phyloP scores from a whole-genome alignment of 495 filamentous ascomycete genomes.

The Penicillium flavigenum region DNA sequence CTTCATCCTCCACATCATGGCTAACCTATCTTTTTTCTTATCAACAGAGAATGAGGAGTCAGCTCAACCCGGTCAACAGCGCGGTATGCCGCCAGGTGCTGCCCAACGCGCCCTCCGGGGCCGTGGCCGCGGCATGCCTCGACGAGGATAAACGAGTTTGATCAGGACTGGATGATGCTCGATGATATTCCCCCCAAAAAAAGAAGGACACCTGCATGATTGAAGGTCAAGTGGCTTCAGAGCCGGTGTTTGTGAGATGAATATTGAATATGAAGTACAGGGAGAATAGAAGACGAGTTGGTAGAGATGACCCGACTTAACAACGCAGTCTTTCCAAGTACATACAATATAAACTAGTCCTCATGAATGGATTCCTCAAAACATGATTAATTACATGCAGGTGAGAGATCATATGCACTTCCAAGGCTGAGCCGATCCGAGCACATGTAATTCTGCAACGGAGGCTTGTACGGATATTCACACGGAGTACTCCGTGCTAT shows the following conservation, averaged over 20 bases:
- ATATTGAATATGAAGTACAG: constrained; percentile 21
- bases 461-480: background rate
- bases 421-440: background rate
- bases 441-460: too few species aligned
- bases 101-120: constrained; percentile 86
- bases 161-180: constrained; percentile 26
- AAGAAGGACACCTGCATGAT: constrained; percentile 13
- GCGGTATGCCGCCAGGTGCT: constrained; percentile 83
- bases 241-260: constrained; percentile 14
- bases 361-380: constrained; percentile 9
- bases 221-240: constrained; percentile 14
- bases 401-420: constrained; percentile 14
- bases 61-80: constrained; percentile 70
- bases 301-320: constrained; percentile 21
- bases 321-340: constrained; percentile 17
- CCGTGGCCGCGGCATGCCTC: constrained; percentile 87
- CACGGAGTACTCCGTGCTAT: background rate
- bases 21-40: constrained; percentile 18
- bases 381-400: constrained; percentile 10
- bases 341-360: constrained; percentile 13
- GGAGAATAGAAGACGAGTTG: constrained; percentile 19
- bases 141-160: constrained; percentile 37
- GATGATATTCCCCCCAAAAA: constrained; percentile 16
- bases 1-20: constrained; percentile 4
- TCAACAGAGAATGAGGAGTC: constrained; percentile 80